Base-by-base conservation (phyloP, 768 basidiomycete genomes). In the Pluteus cervinus region DNA sequence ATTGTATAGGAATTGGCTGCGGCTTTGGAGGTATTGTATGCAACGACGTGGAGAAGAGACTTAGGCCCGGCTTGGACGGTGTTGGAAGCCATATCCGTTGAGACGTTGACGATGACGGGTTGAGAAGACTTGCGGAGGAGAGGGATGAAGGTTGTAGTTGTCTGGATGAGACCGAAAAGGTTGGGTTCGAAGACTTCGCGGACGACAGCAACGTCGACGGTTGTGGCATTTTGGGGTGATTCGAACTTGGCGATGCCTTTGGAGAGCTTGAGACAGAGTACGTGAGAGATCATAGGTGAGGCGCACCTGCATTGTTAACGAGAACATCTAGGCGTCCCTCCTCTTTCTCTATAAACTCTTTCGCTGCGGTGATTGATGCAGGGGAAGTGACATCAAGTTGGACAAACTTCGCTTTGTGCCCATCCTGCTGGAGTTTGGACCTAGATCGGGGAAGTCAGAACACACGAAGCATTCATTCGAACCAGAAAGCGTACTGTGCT, bases 11-110 rank as follows among this genome's bases (percentile, higher is more conserved):
- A 71, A 31, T 79, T 76, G 0, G 74, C 76, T 6, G 83, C 84
- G 0, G 75, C 81, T 60, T 85, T 85, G 43, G 75, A 79, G 2
- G 81, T 76, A 47, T 83, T 83, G 52, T 84, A 85, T 6, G 68
- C 69, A 18, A 63, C 58, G 15, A 58, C 37, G 47, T 69, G 64
- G 10, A 63, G 42, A 16, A 26, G 10, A 3, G 56, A 47, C 20
- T 61, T 45, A 3, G 57, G 54, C 15, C 47, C 41, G 5, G 68
- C 58, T 48, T 64, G 62, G 29, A 40, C 39, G 1, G 53, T 37
- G 48, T 69, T 73, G 15, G 68, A 71, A 1, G 66, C 63, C 66
- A 73, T 67, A 50, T 69, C 67, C 10, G 58, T 58, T 20, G 53
- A 51, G 16, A 73, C 66, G 37, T 68, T 64, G 38, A 69, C 39